Conservation (phyloP, 75 land plant species). For the Chamaecyparis obtusa region DNA sequence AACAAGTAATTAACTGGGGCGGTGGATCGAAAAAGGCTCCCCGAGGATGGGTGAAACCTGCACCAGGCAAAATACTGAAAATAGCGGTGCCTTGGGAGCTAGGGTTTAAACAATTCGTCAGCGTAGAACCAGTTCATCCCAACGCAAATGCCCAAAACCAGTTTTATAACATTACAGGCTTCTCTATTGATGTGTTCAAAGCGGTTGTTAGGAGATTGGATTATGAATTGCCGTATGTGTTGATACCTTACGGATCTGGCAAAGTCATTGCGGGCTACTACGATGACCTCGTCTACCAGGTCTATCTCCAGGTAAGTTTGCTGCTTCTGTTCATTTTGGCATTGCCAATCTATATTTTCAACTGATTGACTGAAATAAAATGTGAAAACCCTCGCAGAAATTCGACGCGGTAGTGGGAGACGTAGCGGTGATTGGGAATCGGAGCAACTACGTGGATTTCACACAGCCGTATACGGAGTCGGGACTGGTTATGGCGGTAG, state of each 20-base stretch:
- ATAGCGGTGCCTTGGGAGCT: slow-evolving; percentile 25
- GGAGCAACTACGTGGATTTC: neutral
- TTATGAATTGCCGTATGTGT: too few species aligned
- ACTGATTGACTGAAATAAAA: neutral
- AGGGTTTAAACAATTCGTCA: slow-evolving; percentile 18
- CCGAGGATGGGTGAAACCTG: neutral
- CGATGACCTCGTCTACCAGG: slow-evolving; percentile 21
- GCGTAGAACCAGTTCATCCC: neutral
- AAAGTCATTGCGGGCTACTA: slow-evolving; percentile 16
- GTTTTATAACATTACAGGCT: neutral
- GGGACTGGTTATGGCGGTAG: neutral
- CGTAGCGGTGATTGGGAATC: too few species aligned
- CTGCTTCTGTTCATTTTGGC: neutral
- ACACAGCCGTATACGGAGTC: neutral
- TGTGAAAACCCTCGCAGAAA: slow-evolving; percentile 29
- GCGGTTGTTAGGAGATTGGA: slow-evolving; percentile 3
- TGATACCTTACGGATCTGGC: too few species aligned
- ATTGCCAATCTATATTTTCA: neutral
- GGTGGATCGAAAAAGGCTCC: neutral
- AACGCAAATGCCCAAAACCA: neutral
- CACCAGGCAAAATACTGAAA: neutral
- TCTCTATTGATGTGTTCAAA: slow-evolving; percentile 22
- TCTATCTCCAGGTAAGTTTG: slow-evolving; percentile 23
- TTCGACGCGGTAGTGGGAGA: slow-evolving; percentile 48
- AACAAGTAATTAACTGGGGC: neutral